Base-by-base conservation (phyloP, 192 early-diverging fungal species). In the Kappamyces sp. region DNA sequence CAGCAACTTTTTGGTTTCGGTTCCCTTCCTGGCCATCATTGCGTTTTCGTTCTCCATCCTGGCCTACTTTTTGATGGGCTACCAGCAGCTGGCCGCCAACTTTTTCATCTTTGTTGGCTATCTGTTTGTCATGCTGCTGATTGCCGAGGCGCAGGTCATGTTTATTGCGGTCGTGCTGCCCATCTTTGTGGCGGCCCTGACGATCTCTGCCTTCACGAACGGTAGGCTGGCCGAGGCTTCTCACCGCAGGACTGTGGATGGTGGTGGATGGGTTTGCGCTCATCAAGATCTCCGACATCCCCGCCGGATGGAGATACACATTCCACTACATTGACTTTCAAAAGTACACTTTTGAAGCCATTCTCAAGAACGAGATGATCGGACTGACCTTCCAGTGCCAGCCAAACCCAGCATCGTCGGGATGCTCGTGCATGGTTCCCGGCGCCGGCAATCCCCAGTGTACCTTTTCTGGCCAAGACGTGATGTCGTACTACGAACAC, bases 131-230 rank as follows among this genome's bases (percentile, higher is more conserved):
- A 62, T 60, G 0, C 37, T 74, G 15, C 57, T 64, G 37, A 68
- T 66, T 40, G 73, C 73, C 12, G 73, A 74, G 51, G 55, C 62
- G 2, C 62, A 69, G 43, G 55, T 55, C 37, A 59, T 74, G 10
- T 49, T 74, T 23, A 57, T 74, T 1, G 44, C 68, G 1, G 68
- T 67, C 15, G 39, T 63, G 15, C 40, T 71, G 57, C 72, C 72
- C 13, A 72, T 74, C 47, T 74, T 74, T 42, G 62, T 74, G 1
- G 71, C 71, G 1, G 71, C 71, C 7, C 52, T 74, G 35, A 61
- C 72, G 7, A 39, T 74, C 38, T 57, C 48, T 6, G 52, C 52
- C 3, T 54, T 54, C 31, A 23, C 52, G 3, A 54, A 54, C 42
- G 55, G 55, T 49, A 23, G 23, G 23, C 23, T 23, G 23, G 23